Base-by-base conservation (phyloP, 2,329 filamentous ascomycete genomes). In the Tolypocladium tropicale region DNA sequence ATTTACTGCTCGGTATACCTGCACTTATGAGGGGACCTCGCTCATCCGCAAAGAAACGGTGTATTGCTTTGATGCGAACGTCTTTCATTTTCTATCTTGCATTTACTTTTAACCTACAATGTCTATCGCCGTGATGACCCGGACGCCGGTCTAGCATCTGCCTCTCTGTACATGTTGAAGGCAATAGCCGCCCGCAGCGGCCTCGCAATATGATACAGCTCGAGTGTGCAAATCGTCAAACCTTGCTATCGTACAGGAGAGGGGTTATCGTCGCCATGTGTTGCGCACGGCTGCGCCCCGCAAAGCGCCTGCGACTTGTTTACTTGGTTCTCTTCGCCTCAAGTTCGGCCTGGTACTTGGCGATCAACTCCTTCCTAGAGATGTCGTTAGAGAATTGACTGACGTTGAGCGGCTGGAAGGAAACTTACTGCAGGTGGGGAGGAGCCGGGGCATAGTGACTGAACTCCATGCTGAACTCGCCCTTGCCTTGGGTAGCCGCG, bases 391-490 rank as follows among this genome's bases (percentile, higher is more conserved):
- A 37, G n/a, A 34, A 57, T 46, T 11, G 30, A 14, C 23, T 11
- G 9, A 33, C 46, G 32, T 21, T 11, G 51, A 48, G 30, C 23
- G 23, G n/a, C 7, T 14, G 12, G 25, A 46, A 25, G 11, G 55
- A 49, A 60, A 83, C 85, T 70, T 86, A 89, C 87, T 99, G 94
- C 71, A 97, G 71, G 69, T 97, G 92, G 65, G 84, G 83, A 52
- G 92, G 88, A 57, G 94, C 90, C 53, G 90, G 80, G 54, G 89
- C 85, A 67, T 99, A 99, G 76, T 97, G 94, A 72, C 89, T 94
- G 68, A 99, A 99, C 75, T 99, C 94, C 94, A 99, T 97, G 66
- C 83, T 88, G 70, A 96, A 99, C 77, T 99, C 94, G 66, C 94
- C 94, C 81, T 99, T 99, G 60, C 94, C 94, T 76, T 99, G 94